Conservation (phyloP, 805 yeast species). For the Ogataea nonfermentans region DNA sequence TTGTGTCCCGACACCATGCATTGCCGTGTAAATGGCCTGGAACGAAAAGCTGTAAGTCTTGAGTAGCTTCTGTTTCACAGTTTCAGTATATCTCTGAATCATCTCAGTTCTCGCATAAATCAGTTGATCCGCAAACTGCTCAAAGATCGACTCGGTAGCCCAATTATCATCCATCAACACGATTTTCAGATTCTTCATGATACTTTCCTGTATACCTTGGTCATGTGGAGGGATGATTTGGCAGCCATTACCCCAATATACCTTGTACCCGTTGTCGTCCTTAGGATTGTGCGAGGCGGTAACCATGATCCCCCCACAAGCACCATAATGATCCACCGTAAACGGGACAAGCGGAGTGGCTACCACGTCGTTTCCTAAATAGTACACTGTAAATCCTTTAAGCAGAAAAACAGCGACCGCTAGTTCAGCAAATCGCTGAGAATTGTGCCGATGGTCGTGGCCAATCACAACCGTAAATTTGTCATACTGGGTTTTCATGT, state of each 20-base stretch:
- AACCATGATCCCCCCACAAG: constrained; percentile 87
- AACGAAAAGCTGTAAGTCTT: constrained; percentile 31
- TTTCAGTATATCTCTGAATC: constrained; percentile 40
- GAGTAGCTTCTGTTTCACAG: constrained; percentile 36
- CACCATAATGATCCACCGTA: constrained; percentile 58
- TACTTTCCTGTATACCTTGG: constrained; percentile 60
- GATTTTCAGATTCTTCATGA: constrained; percentile 60
- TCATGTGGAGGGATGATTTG: constrained; percentile 96
- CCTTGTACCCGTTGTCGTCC: constrained; percentile 90
- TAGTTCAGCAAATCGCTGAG: constrained; percentile 73
- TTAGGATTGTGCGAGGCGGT: constrained; percentile 90
- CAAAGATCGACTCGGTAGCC: constrained; percentile 33
- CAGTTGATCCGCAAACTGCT: constrained; percentile 28
- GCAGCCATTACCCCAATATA: constrained; percentile 90
- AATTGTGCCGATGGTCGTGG: constrained; percentile 86
- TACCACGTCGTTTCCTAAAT: constrained; percentile 48
- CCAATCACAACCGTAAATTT: constrained; percentile 65
- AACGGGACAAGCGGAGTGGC: constrained; percentile 96
- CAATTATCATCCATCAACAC: constrained; percentile 43
- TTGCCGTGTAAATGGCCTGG: constrained; percentile 80
- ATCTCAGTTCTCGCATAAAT: constrained; percentile 42
- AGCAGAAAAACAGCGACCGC: constrained; percentile 72
- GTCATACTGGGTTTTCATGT: constrained; percentile 38
- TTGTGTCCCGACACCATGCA: constrained; percentile 91
- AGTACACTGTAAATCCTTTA: constrained; percentile 69